Percentiles rank a stretch among this genome's conserved stretches.
Conservation (phyloP, 768 basidiomycete genomes). For the Phanerochaete sordida region DNA sequence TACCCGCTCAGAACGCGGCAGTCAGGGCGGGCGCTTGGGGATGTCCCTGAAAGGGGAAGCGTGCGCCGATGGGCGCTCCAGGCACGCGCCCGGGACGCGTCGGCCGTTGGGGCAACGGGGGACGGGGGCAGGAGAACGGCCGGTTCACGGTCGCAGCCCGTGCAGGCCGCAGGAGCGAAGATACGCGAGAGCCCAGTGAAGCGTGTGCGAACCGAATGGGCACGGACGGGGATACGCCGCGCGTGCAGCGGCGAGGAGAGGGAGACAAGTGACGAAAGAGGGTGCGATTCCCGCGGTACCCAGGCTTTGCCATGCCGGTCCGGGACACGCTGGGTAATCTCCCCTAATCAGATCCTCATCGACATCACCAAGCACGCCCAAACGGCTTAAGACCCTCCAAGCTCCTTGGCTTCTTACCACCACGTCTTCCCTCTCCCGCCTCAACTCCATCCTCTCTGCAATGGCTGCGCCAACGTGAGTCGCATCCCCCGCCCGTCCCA, state of each 20-base stretch:
- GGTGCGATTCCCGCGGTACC: conserved; percentile 10
- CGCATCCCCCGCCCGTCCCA: conserved; percentile 10
- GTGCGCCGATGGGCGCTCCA: background rate
- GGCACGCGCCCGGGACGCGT: conserved; percentile 5
- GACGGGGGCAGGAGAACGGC: background rate
- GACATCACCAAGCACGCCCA: conserved; percentile 21
- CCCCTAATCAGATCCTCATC: conserved; percentile 22
- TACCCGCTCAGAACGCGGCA: background rate
- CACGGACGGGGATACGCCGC: background rate
- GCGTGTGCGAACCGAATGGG: background rate
- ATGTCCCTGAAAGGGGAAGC: background rate
- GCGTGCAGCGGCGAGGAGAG: background rate
- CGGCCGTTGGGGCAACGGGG: background rate
- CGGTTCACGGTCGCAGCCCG: background rate
- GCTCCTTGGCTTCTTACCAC: conserved; percentile 18
- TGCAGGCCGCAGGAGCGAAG: background rate
- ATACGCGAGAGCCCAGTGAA: background rate
- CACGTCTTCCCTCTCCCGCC: conserved; percentile 28
- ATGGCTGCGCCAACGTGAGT: conserved; percentile 53
- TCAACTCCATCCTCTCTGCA: conserved; percentile 29
- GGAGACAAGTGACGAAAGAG: conserved; percentile 2
- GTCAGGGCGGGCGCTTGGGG: background rate
- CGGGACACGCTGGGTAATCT: conserved; percentile 16
- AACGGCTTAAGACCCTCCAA: conserved; percentile 10
- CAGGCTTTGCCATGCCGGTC: conserved; percentile 16